Evolutionary conservation across 805 yeast species (phyloP).

Genomic region (Torulaspora quercuum): DNA sequence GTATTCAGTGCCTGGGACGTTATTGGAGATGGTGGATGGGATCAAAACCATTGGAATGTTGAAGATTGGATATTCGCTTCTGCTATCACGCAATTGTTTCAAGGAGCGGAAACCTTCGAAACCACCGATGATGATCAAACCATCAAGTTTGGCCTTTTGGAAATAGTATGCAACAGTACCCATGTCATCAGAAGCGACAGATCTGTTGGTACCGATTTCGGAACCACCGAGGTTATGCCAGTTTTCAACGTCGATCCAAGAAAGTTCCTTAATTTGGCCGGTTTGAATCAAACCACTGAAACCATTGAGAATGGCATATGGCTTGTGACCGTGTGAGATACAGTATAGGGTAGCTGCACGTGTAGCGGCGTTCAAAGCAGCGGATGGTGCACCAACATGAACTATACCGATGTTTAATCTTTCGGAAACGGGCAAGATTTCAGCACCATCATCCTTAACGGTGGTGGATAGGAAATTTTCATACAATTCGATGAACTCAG

Average conservation of each 20-base stretch:
- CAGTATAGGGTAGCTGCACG: conserved; percentile 88
- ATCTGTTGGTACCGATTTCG: conserved; percentile 93
- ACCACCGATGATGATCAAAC: conserved; percentile 89
- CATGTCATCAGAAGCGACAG: conserved; percentile 75
- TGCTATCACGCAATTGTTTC: conserved; percentile 73
- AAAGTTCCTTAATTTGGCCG: conserved; percentile 69
- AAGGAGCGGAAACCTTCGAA: conserved; percentile 92
- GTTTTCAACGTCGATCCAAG: conserved; percentile 82
- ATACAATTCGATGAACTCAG: conserved; percentile 80
- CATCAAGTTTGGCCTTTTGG: conserved; percentile 84
- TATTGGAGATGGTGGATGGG: conserved; percentile 95
- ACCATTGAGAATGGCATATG: conserved; percentile 90
- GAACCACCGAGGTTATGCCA: conserved; percentile 94
- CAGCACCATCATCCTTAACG: conserved; percentile 60
- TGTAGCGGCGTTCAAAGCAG: conserved; percentile 90
- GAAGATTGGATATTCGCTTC: conserved; percentile 80
- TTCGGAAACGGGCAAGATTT: conserved; percentile 55
- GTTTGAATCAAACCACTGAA: conserved; percentile 88
- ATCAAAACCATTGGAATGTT: conserved; percentile 90
- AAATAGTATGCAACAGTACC: conserved; percentile 92
- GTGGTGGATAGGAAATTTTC: conserved; percentile 69
- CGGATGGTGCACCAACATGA: conserved; percentile 96
- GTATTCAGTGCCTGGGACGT: conserved; percentile 98
- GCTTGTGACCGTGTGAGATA: conserved; percentile 82
- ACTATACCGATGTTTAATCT: conserved; percentile 77